Conservation (phyloP, 208 protist species). For the Wallacemonas sp. region DNA sequence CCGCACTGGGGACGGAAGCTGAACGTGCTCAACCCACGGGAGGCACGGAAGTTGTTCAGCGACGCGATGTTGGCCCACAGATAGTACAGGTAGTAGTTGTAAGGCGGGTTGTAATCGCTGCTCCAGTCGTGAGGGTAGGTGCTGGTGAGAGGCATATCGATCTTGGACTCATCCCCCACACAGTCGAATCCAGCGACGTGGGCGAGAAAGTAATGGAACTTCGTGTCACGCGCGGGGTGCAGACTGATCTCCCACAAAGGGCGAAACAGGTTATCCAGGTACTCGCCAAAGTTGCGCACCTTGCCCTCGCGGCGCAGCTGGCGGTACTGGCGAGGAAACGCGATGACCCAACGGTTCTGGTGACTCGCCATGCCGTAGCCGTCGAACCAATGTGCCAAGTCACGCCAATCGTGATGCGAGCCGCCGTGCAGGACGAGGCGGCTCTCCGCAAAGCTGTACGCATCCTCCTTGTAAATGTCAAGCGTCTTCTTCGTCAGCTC, state of each 20-base stretch:
- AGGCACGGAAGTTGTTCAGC: constrained; percentile 95
- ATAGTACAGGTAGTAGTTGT: constrained; percentile 98
- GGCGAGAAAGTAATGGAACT: constrained; percentile 96
- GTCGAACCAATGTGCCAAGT: constrained; percentile 96
- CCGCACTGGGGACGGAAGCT: constrained; percentile 97
- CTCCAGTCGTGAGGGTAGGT: constrained; percentile 93
- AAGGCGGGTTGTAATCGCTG: constrained; percentile 96
- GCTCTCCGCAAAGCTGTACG: constrained; percentile 86
- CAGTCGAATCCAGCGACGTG: constrained; percentile 97
- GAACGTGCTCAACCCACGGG: constrained; percentile 82
- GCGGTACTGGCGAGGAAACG: constrained; percentile 91
- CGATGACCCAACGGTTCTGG: constrained; percentile 97
- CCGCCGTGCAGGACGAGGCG: constrained; percentile 79
- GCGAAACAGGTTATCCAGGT: constrained; percentile 96
- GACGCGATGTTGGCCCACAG: constrained; percentile 97
- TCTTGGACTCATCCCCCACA: constrained; percentile 95
- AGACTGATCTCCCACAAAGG: constrained; percentile 98
- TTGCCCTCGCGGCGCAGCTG: constrained; percentile 74
- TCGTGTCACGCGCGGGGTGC: constrained; percentile 93
- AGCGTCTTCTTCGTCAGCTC: constrained; percentile 89
- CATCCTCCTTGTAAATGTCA: constrained; percentile 80
- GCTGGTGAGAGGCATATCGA: constrained; percentile 82
- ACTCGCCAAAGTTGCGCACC: constrained; percentile 93
- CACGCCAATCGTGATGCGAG: constrained; percentile 92
- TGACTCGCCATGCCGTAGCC: constrained; percentile 94